Evolutionary conservation across 139 green algal genomes (phyloP), one percentile per base, ranked within the genome.

Genomic region (Nannochloris sp.): DNA sequence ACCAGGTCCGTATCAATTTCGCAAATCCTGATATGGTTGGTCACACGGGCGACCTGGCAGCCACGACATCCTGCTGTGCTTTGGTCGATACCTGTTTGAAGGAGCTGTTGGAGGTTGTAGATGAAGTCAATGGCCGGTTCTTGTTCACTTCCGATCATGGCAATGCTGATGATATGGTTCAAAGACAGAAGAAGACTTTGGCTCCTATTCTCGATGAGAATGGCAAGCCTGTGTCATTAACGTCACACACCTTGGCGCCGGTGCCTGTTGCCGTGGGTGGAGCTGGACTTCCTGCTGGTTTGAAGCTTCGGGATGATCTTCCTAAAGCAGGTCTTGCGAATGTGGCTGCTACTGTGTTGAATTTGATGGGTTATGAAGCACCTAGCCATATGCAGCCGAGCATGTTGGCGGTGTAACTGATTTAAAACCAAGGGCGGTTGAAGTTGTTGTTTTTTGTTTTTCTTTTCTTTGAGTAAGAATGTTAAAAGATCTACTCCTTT

Each of bases 161-260:
- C 64, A 97, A 97, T 75, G 87, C 87, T 2, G 92, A 97, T 64
- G 92, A 97, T 79, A 97, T 97, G 92, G 92, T 95, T 64, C 70
- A 83, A 67, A 81, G 92, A 25, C 75, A 89, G 70, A 95, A 95
- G 81, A 98, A 97, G 80, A 80, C 76, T 4, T 70, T 78, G 36
- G 73, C 89, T 70, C 75, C 82, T 0, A 51, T 95, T 9, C 61
- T 71, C 2, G 60, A 77, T 27, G 72, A 82, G 33, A 68, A 80
- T 30, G 92, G 89, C 68, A 87, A 86, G 61, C 69, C 76, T 36
- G 60, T 95, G 66, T 64, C 84, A 24, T 85, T 98, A n/a, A 98
- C 92, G 32, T 86, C 71, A 37, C 92, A 98, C 85, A 98, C 92
- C 0, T 81, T 96, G 39, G 87, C 89, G 15, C 90, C 90, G 5